These are phyloP conservation scores for Ramalina intermedia DNA, from an alignment of 495 filamentous ascomycete genomes.

Conservation along the genomic window DNA sequence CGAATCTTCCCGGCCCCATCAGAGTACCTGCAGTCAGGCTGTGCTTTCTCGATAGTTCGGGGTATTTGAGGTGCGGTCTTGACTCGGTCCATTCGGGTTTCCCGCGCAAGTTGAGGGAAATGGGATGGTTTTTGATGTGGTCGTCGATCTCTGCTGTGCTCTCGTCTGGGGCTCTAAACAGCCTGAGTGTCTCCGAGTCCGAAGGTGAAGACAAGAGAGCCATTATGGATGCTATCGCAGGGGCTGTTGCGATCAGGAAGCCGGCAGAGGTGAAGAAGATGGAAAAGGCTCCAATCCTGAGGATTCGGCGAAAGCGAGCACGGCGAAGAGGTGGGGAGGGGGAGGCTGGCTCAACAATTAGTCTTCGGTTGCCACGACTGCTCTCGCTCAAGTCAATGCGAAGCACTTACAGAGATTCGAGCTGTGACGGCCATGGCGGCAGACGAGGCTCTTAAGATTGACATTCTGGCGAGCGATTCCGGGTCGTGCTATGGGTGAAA, in stretches of 20 bases:
- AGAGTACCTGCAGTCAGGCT: slow-evolving; percentile 77
- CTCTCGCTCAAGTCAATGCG: background rate
- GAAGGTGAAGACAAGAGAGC: slow-evolving; percentile 26
- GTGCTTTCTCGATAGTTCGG: slow-evolving; percentile 44
- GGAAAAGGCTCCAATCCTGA: slow-evolving; percentile 11
- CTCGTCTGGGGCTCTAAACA: slow-evolving; percentile 51
- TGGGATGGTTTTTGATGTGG: slow-evolving; percentile 60
- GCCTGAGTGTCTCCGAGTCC: slow-evolving; percentile 56
- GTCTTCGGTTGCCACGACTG: background rate
- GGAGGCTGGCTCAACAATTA: slow-evolving; percentile 1
- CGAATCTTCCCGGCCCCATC: slow-evolving; percentile 57
- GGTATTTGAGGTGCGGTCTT: slow-evolving; percentile 78
- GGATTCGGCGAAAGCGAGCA: slow-evolving; percentile 11
- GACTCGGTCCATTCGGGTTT: slow-evolving; percentile 58
- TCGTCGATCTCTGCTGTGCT: slow-evolving; percentile 49
- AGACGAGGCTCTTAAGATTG: no score
- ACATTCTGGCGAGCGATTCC: no score
- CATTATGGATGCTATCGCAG: slow-evolving; percentile 10
- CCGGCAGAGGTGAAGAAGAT: slow-evolving; percentile 15
- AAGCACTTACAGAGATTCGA: background rate
- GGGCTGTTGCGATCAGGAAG: slow-evolving; percentile 13
- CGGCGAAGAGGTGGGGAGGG: slow-evolving; percentile 5
- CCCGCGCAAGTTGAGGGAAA: slow-evolving; percentile 48
- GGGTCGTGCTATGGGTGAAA: no score
- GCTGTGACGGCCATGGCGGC: background rate